Evolutionary conservation across 257 asterid species (phyloP), one percentile per base, ranked within the genome.

Genomic region (Penstemon newberryi): DNA sequence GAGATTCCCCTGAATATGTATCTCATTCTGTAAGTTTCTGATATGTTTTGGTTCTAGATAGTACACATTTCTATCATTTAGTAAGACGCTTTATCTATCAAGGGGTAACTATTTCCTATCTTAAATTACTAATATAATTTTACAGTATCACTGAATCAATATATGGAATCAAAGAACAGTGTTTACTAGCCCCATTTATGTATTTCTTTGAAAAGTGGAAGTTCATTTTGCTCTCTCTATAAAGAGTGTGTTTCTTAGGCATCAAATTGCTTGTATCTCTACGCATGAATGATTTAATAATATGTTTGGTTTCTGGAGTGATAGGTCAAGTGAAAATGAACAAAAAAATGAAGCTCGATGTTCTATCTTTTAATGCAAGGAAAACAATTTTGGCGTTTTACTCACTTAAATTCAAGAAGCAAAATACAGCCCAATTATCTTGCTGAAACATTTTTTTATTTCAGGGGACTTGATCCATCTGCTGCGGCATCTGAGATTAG

Each of bases 391-490:
- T 25, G 33, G 33, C 33, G 33, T 25, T 25, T 25, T 25, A 25
- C 33, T 25, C 33, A 25, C 33, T 25, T 2, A 25, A 25, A 25
- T 25, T 25, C 33, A 25, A 25, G 33, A 25, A 25, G 33, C 33
- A 25, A 25, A 25, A 25, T 25, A 25, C 33, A 25, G 33, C 33
- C 2, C 33, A 57, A 19, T 13, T 43, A 39, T 59, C 18, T 65
- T 46, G 19, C 41, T 65, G 8, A 46, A 49, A 75, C 60, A 19
- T 49, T 79, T 66, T 42, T 78, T 70, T 75, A 66, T 85, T 63
- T 53, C 84, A 92, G 98, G 89, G 98, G 97, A 79, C 89, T 92
- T 61, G 94, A 90, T 72, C 83, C 96, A 67, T 78, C 95, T 62
- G 96, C 93, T 69, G 66, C 93, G 39, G 85, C 96, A 65, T 80